phyloP scores from a whole-genome alignment of 306 rosid species.

The Cucurbita pepo region DNA sequence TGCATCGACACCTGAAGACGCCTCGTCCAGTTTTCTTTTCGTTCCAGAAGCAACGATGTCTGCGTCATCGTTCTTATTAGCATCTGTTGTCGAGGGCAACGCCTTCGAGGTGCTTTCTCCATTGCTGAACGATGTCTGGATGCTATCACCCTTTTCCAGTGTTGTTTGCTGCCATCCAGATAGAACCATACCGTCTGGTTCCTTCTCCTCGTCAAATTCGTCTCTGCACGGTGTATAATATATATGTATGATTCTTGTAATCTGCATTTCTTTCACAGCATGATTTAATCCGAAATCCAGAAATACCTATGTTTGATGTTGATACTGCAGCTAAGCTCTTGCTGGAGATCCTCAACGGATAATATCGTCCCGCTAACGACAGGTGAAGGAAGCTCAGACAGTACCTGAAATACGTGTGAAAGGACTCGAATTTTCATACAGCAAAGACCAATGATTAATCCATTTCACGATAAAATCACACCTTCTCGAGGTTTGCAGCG shows the following conservation, averaged over 20 bases:
- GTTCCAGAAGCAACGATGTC: constrained; percentile 14
- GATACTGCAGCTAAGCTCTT: constrained; percentile 71
- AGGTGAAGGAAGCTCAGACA: constrained; percentile 76
- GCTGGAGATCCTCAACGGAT: constrained; percentile 72
- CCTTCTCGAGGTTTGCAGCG: constrained; percentile 84
- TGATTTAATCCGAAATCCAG: not conserved
- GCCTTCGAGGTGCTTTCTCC: constrained; percentile 43
- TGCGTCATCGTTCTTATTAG: constrained; percentile 20
- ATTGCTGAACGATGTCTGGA: constrained; percentile 25
- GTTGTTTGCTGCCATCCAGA: constrained; percentile 73
- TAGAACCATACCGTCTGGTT: constrained; percentile 90
- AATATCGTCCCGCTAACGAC: constrained; percentile 64
- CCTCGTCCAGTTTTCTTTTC: constrained; percentile 53
- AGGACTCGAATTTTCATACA: not conserved
- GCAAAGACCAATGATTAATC: not conserved
- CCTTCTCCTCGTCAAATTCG: constrained; percentile 95
- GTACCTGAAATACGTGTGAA: constrained; percentile 32
- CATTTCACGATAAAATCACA: constrained; percentile 11
- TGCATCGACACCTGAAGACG: constrained; percentile 1
- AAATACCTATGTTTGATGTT: constrained; percentile 80
- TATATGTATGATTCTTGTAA: not conserved
- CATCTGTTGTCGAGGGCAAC: constrained; percentile 16
- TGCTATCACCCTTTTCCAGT: constrained; percentile 27
- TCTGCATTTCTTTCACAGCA: not conserved
- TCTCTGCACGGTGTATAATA: constrained; percentile 27